These are phyloP conservation scores for Cryptosporidium sp. DNA, from an alignment of 169 alveolate species.

Conservation along the genomic window DNA sequence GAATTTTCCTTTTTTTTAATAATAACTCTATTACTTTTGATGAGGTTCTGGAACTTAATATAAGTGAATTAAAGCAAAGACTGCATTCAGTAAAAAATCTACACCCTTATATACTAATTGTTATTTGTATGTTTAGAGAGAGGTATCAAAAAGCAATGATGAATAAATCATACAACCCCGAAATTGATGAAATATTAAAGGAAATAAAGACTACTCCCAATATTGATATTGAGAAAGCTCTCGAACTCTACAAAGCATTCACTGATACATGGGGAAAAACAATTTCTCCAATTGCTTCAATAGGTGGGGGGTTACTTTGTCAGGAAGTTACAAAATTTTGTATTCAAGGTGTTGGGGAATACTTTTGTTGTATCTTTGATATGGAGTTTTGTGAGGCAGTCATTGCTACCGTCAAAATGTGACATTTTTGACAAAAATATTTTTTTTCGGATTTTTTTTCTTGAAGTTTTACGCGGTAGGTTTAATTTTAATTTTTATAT, in stretches of 20 bases:
- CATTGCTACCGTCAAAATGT: constrained; percentile 31
- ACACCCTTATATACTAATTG: constrained; percentile 46
- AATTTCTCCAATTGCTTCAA: constrained; percentile 67
- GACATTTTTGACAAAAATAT: background rate
- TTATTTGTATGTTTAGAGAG: background rate
- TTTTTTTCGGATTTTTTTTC: background rate
- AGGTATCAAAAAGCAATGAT: background rate
- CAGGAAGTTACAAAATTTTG: constrained; percentile 64
- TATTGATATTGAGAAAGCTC: constrained; percentile 4
- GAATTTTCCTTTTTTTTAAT: constrained; percentile 51
- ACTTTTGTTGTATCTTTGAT: constrained; percentile 58
- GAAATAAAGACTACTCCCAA: constrained; percentile 22
- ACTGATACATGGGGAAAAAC: constrained; percentile 31
- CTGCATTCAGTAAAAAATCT: constrained; percentile 9
- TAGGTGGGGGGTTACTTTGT: constrained; percentile 63
- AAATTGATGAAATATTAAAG: constrained; percentile 1
- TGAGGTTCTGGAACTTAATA: background rate
- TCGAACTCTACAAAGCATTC: background rate
- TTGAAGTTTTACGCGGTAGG: background rate
- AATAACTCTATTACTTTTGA: constrained; percentile 19
- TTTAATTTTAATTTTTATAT: background rate
- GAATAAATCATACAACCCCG: background rate
- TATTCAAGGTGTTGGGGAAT: constrained; percentile 28
- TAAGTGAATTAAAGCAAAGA: background rate
- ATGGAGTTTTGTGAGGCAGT: constrained; percentile 73